phyloP scores from a whole-genome alignment of 768 basidiomycete genomes.

The Tephrocybe sp. region DNA sequence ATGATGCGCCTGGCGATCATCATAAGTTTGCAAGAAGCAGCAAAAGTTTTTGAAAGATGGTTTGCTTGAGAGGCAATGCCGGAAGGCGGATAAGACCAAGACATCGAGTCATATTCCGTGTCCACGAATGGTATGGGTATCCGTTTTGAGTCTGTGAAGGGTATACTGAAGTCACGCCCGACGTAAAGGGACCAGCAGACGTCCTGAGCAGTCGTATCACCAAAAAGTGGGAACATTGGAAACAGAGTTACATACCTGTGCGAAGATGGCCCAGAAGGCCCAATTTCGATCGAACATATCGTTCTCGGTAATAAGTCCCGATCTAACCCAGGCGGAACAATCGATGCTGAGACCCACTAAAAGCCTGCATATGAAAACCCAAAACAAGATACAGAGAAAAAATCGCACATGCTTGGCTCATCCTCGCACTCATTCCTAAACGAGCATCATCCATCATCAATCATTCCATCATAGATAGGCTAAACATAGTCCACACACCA shows the following conservation, averaged over 20 bases:
- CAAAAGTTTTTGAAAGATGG: slow-evolving; percentile 44
- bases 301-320: slow-evolving; percentile 46
- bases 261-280: slow-evolving; percentile 58
- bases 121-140: slow-evolving; percentile 49
- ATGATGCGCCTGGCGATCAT: slow-evolving; percentile 48
- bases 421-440: slow-evolving; percentile 54
- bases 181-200: slow-evolving; percentile 66
- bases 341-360: slow-evolving; percentile 57
- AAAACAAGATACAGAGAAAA: not conserved
- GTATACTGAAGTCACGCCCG: slow-evolving; percentile 56
- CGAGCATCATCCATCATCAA: not conserved
- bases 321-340: slow-evolving; percentile 54
- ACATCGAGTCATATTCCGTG: slow-evolving; percentile 44
- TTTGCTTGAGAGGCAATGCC: slow-evolving; percentile 38
- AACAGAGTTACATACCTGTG: slow-evolving; percentile 33
- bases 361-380: slow-evolving; percentile 1
- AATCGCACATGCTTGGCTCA: slow-evolving; percentile 56
- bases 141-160: slow-evolving; percentile 25
- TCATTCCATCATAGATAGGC: slow-evolving; percentile 8
- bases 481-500: slow-evolving; percentile 25
- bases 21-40: slow-evolving; percentile 45
- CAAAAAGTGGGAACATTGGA: not conserved
- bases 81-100: slow-evolving; percentile 40
- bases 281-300: slow-evolving; percentile 59
- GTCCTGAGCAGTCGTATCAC: slow-evolving; percentile 34